A percentile compares a stretch with the other conserved stretches of the same genome.
phyloP scores from a whole-genome alignment of 1,284 basidiomycete genomes.

The Sporisorium iseilematis-ciliati region DNA sequence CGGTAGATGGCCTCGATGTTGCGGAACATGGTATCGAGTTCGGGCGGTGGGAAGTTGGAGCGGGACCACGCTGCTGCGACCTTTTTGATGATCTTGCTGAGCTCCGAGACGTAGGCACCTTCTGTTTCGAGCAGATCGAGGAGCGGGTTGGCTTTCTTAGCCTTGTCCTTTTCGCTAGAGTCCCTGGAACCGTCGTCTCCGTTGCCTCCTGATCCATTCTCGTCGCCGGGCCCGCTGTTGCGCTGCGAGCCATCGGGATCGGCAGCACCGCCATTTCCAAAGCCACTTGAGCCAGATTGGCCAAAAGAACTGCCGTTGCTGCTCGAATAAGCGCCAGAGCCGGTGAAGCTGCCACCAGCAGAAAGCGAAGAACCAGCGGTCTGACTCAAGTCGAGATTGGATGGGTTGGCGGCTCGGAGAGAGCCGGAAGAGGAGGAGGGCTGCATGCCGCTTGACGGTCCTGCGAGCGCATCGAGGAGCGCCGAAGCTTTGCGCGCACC shows the following conservation, averaged over 20 bases:
- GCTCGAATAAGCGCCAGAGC: conserved; percentile 21
- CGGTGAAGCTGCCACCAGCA: conserved; percentile 23
- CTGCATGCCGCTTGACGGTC: conserved; percentile 19
- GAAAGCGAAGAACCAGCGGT: conserved; percentile 28
- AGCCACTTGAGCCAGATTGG: conserved; percentile 8
- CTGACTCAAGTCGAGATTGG: conserved; percentile 32
- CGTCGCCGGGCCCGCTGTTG: conserved; percentile 27
- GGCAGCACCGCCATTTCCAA: conserved; percentile 6
- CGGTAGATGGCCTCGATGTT: conserved; percentile 91
- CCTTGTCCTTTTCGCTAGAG: conserved; percentile 38
- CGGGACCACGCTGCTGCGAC: conserved; percentile 97
- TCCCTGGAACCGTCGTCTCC: conserved; percentile 33
- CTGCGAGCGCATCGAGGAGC: conserved; percentile 33
- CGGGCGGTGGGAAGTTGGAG: conserved; percentile 89
- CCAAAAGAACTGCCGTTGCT: conserved; percentile 17
- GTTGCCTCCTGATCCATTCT: conserved; percentile 31
- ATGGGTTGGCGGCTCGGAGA: conserved; percentile 16
- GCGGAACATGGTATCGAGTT: conserved; percentile 93
- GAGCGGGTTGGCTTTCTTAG: conserved; percentile 77
- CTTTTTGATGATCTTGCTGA: conserved; percentile 93
- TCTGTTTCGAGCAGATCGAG: conserved; percentile 94
- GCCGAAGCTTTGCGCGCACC: conserved; percentile 26
- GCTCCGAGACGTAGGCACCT: conserved; percentile 88
- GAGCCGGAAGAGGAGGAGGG: conserved; percentile 17
- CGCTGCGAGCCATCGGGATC: conserved; percentile 22